Conservation (phyloP, 805 yeast species). For the Candida sithepensis region DNA sequence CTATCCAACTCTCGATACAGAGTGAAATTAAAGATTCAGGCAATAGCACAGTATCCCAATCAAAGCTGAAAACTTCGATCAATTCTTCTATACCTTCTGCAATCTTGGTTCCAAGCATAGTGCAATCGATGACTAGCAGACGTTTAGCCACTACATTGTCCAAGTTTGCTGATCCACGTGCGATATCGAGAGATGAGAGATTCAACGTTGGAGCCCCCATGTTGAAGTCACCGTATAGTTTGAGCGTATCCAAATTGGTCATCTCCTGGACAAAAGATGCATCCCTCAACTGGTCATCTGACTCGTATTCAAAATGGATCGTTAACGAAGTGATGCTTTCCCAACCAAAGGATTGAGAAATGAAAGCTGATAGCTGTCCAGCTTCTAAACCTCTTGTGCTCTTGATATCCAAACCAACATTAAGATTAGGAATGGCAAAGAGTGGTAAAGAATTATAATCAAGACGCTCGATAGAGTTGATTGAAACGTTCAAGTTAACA, state of each 20-base stretch:
- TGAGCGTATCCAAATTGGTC: not conserved
- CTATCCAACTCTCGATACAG: not conserved
- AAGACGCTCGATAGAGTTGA: not conserved
- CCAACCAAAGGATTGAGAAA: not conserved
- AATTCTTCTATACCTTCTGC: not conserved
- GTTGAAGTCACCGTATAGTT: not conserved
- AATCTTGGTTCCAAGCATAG: not conserved
- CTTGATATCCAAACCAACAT: not conserved
- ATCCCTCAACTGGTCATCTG: not conserved
- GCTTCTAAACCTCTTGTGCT: not conserved
- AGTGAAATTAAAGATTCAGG: not conserved
- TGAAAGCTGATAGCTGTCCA: not conserved
- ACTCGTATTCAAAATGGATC: not conserved
- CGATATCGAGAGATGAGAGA: not conserved
- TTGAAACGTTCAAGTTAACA: not conserved
- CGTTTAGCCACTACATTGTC: not conserved
- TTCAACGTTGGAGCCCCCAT: not conserved
- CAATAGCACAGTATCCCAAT: not conserved
- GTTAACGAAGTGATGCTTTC: not conserved
- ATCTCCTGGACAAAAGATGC: not conserved
- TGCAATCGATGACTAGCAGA: not conserved
- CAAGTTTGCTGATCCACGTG: not conserved
- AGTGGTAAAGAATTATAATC: not conserved
- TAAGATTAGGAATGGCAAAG: not conserved
- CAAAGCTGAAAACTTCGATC: not conserved